Base-by-base conservation (phyloP, 2,329 filamentous ascomycete genomes). In the Sporothrix pallida region DNA sequence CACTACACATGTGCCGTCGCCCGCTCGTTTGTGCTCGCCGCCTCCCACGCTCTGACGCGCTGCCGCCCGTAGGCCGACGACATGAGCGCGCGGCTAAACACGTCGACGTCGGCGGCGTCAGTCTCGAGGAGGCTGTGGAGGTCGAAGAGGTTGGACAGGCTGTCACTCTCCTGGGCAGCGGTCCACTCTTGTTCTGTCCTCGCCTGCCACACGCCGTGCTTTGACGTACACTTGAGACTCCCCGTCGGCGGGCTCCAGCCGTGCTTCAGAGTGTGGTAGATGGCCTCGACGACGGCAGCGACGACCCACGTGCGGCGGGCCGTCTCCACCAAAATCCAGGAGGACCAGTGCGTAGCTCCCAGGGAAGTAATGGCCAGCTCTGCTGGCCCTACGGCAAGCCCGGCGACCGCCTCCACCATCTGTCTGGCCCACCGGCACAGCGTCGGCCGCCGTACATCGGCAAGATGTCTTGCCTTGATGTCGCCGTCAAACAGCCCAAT, bases 401-500 rank as follows among this genome's bases (percentile, higher is more conserved):
- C 23, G 23, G 23, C 10, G 42, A 0, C 65, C 58, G 17, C 26
- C 42, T 56, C 52, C 3, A 72, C 8, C 44, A 75, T 15, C 70
- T 70, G 71, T 15, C 3, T 2, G 1, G 56, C n/a, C 72, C 74
- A 75, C 6, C 15, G 5, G 8, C 12, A 12, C 3, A 75, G 74
- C 2, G 48, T 20, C 5, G 31, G 77, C 50, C 79, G 81, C 72
- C 74, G 80, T 75, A 73, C 78, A 72, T 82, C 85, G 37, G 83
- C 83, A 2, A 81, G 78, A 42, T 81, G 79, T 1, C 83, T 81
- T 3, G 81, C 79, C 17, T 80, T 77, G 17, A 87, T 82, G 75
- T 87, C 83, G 10, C 84, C 84, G 76, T 87, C 86, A 73, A 87
- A 87, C 50, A 88, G 79, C 12, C 83, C 80, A 73, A 88, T 85